A percentile compares a stretch with the other conserved stretches of the same genome.
phyloP scores from a whole-genome alignment of 2,329 filamentous ascomycete genomes.

The Scleromitrula shiraiana region DNA sequence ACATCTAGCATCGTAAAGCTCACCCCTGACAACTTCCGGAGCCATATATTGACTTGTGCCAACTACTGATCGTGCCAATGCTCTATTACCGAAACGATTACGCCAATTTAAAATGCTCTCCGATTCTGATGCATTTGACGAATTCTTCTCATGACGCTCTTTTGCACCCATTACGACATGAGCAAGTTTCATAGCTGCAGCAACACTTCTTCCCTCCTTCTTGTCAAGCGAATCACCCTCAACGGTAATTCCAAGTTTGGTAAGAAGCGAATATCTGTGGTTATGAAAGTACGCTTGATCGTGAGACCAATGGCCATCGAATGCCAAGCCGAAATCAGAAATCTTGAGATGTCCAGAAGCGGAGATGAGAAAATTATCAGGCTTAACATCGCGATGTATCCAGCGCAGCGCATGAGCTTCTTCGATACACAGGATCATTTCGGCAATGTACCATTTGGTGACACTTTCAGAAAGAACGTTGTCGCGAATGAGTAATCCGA shows the following conservation, averaged over 20 bases:
- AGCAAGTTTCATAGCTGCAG: slow-evolving; percentile 33
- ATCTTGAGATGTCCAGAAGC: slow-evolving; percentile 87
- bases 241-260: slow-evolving; percentile 66
- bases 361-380: slow-evolving; percentile 92
- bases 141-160: slow-evolving; percentile 33
- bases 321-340: slow-evolving; percentile 91
- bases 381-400: slow-evolving; percentile 95
- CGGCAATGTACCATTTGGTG: slow-evolving; percentile 80
- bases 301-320: slow-evolving; percentile 92
- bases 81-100: slow-evolving; percentile 59
- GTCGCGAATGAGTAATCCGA: slow-evolving; percentile 77
- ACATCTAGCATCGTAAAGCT: slow-evolving; percentile 82
- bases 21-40: slow-evolving; percentile 78
- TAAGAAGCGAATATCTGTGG: slow-evolving; percentile 70
- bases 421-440: slow-evolving; percentile 94
- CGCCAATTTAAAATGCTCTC: slow-evolving; percentile 61
- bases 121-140: slow-evolving; percentile 19
- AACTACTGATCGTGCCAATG: slow-evolving; percentile 75
- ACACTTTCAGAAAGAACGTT: slow-evolving; percentile 72
- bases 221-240: slow-evolving; percentile 67
- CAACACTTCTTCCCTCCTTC: slow-evolving; percentile 40
- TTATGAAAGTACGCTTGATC: slow-evolving; percentile 80
- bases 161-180: slow-evolving; percentile 33
- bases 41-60: slow-evolving; percentile 99
- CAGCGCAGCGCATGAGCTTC: slow-evolving; percentile 81